Conservation (phyloP, 805 yeast species). For the Ogataea trehalophila region DNA sequence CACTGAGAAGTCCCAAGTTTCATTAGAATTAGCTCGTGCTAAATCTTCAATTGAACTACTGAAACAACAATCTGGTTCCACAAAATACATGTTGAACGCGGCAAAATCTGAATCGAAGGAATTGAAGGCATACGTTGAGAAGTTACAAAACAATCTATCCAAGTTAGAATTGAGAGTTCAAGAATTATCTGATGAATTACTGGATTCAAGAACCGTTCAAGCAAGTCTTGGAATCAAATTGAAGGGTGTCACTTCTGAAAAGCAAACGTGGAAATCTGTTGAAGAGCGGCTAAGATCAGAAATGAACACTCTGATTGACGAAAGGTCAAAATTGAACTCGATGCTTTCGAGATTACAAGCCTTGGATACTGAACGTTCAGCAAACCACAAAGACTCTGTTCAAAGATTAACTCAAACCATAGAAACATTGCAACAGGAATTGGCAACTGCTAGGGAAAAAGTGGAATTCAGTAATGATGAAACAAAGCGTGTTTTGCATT, state of each 20-base stretch:
- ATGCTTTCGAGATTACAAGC: constrained; percentile 58
- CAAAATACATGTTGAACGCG: constrained; percentile 36
- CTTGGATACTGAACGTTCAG: constrained; percentile 56
- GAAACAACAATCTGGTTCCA: constrained; percentile 44
- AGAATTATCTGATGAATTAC: constrained; percentile 47
- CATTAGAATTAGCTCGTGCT: constrained; percentile 47
- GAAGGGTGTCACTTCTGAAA: constrained; percentile 51
- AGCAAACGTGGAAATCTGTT: constrained; percentile 41
- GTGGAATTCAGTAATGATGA: constrained; percentile 47
- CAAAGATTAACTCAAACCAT: constrained; percentile 45
- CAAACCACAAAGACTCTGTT: constrained; percentile 43
- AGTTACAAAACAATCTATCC: constrained; percentile 38
- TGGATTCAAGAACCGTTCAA: constrained; percentile 44
- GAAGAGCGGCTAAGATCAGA: constrained; percentile 51
- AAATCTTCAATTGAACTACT: constrained; percentile 50
- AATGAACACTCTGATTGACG: constrained; percentile 47
- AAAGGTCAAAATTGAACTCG: constrained; percentile 53
- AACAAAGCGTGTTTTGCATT: constrained; percentile 43
- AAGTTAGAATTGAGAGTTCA: constrained; percentile 47
- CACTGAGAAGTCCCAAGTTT: constrained; percentile 41
- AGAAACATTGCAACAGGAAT: constrained; percentile 43
- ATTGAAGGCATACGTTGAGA: constrained; percentile 33
- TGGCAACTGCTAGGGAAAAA: constrained; percentile 39
- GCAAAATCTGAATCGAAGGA: constrained; percentile 42
- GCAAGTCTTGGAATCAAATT: constrained; percentile 42